These are phyloP conservation scores for Fraxinus nigra DNA, from an alignment of 305 asterid species.

Conservation along the genomic window DNA sequence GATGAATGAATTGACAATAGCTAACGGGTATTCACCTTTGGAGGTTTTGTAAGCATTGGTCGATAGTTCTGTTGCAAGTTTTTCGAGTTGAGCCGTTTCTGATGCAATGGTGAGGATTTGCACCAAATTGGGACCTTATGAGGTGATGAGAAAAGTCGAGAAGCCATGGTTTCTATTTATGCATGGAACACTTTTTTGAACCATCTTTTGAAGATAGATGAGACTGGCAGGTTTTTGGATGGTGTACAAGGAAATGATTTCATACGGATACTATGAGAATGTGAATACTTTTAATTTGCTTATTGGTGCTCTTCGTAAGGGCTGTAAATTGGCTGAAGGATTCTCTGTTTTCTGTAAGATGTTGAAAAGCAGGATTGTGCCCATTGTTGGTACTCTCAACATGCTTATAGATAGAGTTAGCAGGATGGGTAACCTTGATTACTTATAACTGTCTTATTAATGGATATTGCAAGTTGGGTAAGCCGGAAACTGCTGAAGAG, in stretches of 20 bases:
- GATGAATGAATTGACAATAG: conserved; percentile 55
- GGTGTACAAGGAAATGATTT: conserved; percentile 55
- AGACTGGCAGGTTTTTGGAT: conserved; percentile 48
- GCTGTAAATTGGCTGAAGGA: conserved; percentile 54
- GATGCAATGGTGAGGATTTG: conserved; percentile 70
- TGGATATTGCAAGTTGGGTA: conserved; percentile 67
- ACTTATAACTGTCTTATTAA: conserved; percentile 63
- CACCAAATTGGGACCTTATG: conserved; percentile 58
- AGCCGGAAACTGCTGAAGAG: conserved; percentile 42
- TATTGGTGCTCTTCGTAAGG: conserved; percentile 61
- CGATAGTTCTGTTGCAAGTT: conserved; percentile 17
- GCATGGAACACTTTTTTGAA: conserved; percentile 76
- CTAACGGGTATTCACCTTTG: conserved; percentile 51
- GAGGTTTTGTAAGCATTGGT: conserved; percentile 50
- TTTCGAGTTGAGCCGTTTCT: conserved; percentile 33
- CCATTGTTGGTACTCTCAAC: conserved; percentile 60
- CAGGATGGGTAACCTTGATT: conserved; percentile 37
- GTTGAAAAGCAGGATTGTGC: conserved; percentile 59
- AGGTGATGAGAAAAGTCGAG: conserved; percentile 49
- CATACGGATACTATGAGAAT: conserved; percentile 56
- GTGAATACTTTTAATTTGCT: conserved; percentile 61
- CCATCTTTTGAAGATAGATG: conserved; percentile 60
- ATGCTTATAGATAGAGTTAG: conserved; percentile 77
- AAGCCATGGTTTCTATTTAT: conserved; percentile 45
- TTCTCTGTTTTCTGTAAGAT: conserved; percentile 59